A percentile compares a stretch with the other conserved stretches of the same genome.
phyloP scores from a whole-genome alignment of 768 basidiomycete genomes.

The Mycena chlorophos region DNA sequence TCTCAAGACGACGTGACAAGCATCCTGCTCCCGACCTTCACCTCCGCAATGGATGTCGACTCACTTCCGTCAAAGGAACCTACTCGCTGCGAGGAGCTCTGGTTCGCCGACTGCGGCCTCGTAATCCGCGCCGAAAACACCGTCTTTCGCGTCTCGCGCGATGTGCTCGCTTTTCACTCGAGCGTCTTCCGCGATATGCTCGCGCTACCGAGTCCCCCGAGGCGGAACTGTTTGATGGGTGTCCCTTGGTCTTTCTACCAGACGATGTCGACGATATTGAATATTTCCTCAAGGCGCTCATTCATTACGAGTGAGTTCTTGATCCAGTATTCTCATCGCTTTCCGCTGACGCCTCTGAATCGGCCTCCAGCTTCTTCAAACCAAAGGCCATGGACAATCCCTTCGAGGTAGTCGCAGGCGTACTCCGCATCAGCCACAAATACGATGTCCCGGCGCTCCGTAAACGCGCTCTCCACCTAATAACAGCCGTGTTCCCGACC shows the following conservation, averaged over 20 bases:
- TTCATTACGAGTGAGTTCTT: constrained; percentile 2
- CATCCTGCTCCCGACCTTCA: neutral
- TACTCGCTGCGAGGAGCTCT: constrained; percentile 4
- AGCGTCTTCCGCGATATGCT: constrained; percentile 16
- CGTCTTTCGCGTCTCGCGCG: constrained; percentile 3
- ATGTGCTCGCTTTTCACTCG: constrained; percentile 14
- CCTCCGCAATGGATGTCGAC: neutral
- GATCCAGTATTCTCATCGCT: neutral
- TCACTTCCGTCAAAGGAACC: neutral
- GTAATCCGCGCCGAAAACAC: constrained; percentile 1
- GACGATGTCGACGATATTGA: neutral
- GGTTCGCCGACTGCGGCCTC: constrained; percentile 15
- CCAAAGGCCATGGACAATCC: neutral
- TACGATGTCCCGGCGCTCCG: neutral
- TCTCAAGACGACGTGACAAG: no score
- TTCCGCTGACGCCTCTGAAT: neutral
- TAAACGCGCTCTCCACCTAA: neutral
- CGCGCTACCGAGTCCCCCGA: constrained; percentile 5
- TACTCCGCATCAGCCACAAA: constrained; percentile 1
- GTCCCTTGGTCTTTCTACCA: neutral
- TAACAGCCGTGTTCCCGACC: neutral
- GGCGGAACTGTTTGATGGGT: neutral
- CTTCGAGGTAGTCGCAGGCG: neutral
- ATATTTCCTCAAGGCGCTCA: neutral
- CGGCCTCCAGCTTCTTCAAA: neutral